phyloP scores from a whole-genome alignment of 805 yeast genomes.

The Yarrowia osloensis region DNA sequence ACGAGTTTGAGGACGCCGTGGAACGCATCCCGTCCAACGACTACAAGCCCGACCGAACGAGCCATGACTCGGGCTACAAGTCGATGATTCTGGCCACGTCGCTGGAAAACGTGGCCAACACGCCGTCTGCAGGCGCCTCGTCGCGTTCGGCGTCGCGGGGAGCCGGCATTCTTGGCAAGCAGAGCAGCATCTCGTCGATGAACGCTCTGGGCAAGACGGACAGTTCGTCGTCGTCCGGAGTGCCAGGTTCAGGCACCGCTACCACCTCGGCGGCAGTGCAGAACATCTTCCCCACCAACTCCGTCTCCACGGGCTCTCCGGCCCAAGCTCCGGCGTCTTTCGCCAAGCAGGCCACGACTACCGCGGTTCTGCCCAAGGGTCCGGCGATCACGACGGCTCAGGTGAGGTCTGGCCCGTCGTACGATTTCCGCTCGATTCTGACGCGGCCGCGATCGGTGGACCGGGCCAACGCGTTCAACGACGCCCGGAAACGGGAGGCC shows the following conservation, averaged over 20 bases:
- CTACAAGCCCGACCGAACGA: not conserved
- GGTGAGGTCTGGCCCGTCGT: slow-evolving; percentile 31
- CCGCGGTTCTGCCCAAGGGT: slow-evolving; percentile 20
- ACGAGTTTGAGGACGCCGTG: slow-evolving; percentile 23
- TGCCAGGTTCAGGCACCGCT: no score
- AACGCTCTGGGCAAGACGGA: slow-evolving; percentile 9
- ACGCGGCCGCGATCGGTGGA: slow-evolving; percentile 38
- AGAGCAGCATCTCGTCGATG: slow-evolving; percentile 15
- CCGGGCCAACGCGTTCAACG: slow-evolving; percentile 39
- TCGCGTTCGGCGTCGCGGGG: slow-evolving; percentile 11
- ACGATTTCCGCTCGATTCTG: slow-evolving; percentile 42
- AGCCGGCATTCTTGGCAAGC: not conserved
- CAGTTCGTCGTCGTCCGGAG: not conserved
- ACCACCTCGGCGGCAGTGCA: not conserved
- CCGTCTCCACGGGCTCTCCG: slow-evolving; percentile 1
- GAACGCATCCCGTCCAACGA: slow-evolving; percentile 2
- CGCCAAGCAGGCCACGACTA: slow-evolving; percentile 5
- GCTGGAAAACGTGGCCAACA: slow-evolving; percentile 27
- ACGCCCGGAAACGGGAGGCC: slow-evolving; percentile 40
- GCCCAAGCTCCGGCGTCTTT: slow-evolving; percentile 8
- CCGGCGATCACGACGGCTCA: slow-evolving; percentile 22
- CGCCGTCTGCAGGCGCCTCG: not conserved
- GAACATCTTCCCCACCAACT: not conserved
- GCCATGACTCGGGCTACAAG: slow-evolving; percentile 21
- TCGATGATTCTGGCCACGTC: slow-evolving; percentile 35